Conservation (phyloP, 2,329 filamentous ascomycete species). For the Epichloe coenophiala region DNA sequence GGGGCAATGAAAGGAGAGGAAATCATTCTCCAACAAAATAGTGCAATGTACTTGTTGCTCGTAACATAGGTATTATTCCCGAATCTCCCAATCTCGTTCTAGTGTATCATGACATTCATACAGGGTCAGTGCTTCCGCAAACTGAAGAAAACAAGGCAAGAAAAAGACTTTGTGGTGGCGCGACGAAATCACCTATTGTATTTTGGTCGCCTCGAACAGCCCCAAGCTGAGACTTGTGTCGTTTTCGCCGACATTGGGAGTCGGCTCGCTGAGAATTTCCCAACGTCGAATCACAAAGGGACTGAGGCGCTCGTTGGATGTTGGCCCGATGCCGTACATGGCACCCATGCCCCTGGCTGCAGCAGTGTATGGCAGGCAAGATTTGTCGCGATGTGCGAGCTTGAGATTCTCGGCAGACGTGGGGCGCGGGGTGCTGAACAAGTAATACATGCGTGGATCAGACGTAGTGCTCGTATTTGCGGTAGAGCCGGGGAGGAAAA, state of each 20-base stretch:
- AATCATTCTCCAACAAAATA: not conserved
- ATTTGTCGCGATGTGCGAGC: conserved; percentile 39
- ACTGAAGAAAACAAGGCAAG: too few species aligned
- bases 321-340: conserved; percentile 24
- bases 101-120: too few species aligned
- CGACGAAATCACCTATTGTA: conserved; percentile 17
- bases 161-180: too few species aligned
- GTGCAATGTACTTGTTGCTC: not conserved
- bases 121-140: too few species aligned
- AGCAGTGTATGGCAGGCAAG: conserved; percentile 23
- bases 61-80: not conserved
- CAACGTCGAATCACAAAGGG: conserved; percentile 50
- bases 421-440: conserved; percentile 35
- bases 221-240: conserved; percentile 61
- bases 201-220: conserved; percentile 54
- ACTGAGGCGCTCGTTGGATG: conserved; percentile 30
- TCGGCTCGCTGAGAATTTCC: conserved; percentile 63
- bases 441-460: conserved; percentile 40
- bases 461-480: conserved; percentile 25
- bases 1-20: not conserved
- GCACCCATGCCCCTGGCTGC: conserved; percentile 25
- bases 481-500: conserved; percentile 20
- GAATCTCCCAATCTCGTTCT: too few species aligned
- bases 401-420: conserved; percentile 34
- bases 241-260: conserved; percentile 58